These are phyloP conservation scores for Teunomyces lycoperdinae DNA, from an alignment of 805 yeast genomes.

Conservation along the genomic window DNA sequence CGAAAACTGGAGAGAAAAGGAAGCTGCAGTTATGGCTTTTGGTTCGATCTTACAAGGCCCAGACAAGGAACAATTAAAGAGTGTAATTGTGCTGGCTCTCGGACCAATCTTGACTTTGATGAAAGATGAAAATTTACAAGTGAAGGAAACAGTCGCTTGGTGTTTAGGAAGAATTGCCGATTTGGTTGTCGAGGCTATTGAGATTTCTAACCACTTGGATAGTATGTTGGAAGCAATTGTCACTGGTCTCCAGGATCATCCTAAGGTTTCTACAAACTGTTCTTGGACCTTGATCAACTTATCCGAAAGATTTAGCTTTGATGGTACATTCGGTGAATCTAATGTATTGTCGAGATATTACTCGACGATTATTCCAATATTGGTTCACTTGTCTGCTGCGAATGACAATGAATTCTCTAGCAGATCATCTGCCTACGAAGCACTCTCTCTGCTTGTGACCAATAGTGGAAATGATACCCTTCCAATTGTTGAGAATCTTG, in stretches of 20 bases:
- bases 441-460: conserved; percentile 76
- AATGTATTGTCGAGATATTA: conserved; percentile 76
- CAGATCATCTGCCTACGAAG: conserved; percentile 96
- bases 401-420: conserved; percentile 82
- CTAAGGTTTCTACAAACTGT: conserved; percentile 93
- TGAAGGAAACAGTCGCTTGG: conserved; percentile 97
- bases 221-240: conserved; percentile 69
- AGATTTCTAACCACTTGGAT: conserved; percentile 62
- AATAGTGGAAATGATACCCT: conserved; percentile 70
- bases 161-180: conserved; percentile 96
- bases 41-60: conserved; percentile 97
- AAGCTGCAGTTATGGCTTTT: conserved; percentile 98
- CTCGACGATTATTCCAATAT: conserved; percentile 61
- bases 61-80: conserved; percentile 63
- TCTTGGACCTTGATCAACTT: conserved; percentile 96
- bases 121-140: conserved; percentile 74
- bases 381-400: conserved; percentile 67
- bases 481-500: conserved; percentile 66
- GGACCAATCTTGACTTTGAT: conserved; percentile 74
- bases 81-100: conserved; percentile 76
- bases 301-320: conserved; percentile 71
- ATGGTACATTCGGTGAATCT: conserved; percentile 47
- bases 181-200: conserved; percentile 72
- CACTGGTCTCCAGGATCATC: conserved; percentile 83
- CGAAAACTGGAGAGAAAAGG: conserved; percentile 76